These are phyloP conservation scores for Ophiostoma fasciatum DNA, from an alignment of 2,329 filamentous ascomycete genomes.

Conservation along the genomic window DNA sequence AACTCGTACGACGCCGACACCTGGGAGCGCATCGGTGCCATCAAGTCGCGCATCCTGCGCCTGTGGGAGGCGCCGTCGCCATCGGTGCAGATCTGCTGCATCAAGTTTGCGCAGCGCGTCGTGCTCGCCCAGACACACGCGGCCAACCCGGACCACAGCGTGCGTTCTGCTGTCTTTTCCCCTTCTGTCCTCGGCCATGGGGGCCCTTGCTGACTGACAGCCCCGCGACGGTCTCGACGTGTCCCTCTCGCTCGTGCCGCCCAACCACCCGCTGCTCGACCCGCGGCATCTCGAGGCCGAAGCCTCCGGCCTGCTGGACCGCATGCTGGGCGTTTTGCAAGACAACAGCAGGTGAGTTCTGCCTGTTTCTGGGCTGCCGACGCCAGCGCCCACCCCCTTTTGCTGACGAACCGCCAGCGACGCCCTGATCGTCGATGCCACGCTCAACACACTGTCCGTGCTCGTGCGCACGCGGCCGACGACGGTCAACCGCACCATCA, in stretches of 20 bases:
- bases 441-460: constrained; percentile 73
- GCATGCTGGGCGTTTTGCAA: constrained; percentile 72
- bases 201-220: background rate
- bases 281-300: constrained; percentile 79
- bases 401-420: too few species aligned
- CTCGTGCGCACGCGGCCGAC: constrained; percentile 69
- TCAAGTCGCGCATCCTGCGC: constrained; percentile 77
- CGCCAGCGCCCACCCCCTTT: too few species aligned
- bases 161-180: constrained; percentile 28
- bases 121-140: constrained; percentile 86
- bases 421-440: constrained; percentile 76
- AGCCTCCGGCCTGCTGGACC: constrained; percentile 76
- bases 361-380: too few species aligned
- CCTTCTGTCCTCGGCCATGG: background rate
- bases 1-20: constrained; percentile 66
- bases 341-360: constrained; percentile 67
- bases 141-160: constrained; percentile 64
- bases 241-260: constrained; percentile 71
- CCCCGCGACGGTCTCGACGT: constrained; percentile 66
- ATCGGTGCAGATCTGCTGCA: constrained; percentile 78
- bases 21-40: constrained; percentile 78
- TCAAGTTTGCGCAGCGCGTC: constrained; percentile 93
- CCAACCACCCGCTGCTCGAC: constrained; percentile 67
- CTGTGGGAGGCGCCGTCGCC: constrained; percentile 72
- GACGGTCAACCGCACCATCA: constrained; percentile 73